Percentiles rank a stretch among this genome's conserved stretches.
phyloP scores from a whole-genome alignment of 2,329 filamentous ascomycete species.

The Pestalotiopsis sp. region DNA sequence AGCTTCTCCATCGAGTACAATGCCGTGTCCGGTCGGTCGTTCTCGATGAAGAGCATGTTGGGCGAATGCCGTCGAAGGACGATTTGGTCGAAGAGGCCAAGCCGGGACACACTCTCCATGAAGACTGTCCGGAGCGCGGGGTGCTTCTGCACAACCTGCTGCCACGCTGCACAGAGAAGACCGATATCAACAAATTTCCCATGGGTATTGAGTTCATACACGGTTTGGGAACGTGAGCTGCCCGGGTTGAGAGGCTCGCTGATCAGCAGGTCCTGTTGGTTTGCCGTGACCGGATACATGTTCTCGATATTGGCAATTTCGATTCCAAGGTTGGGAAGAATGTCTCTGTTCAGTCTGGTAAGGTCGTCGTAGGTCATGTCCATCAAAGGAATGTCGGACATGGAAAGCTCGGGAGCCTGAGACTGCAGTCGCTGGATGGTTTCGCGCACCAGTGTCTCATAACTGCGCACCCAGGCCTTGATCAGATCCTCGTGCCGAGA shows the following conservation, averaged over 20 bases:
- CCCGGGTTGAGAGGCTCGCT: constrained; percentile 45
- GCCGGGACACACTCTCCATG: constrained; percentile 50
- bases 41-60: constrained; percentile 57
- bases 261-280: constrained; percentile 53
- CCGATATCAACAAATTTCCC: constrained; percentile 43
- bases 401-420: constrained; percentile 50
- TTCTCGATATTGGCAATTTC: constrained; percentile 50
- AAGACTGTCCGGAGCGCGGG: constrained; percentile 53
- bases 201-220: constrained; percentile 50
- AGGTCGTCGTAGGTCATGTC: constrained; percentile 51
- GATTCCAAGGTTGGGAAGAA: constrained; percentile 43
- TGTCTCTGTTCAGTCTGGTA: constrained; percentile 44
- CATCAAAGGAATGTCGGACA: constrained; percentile 52
- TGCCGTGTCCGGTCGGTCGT: constrained; percentile 40
- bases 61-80: constrained; percentile 51
- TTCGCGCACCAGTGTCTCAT: constrained; percentile 49
- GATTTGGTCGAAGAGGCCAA: constrained; percentile 53
- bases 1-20: constrained; percentile 43
- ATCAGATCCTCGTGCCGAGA: constrained; percentile 47
- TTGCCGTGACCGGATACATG: constrained; percentile 49
- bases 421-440: constrained; percentile 43
- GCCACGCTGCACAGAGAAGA: constrained; percentile 53
- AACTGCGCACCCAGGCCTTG: constrained; percentile 48
- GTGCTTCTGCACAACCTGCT: constrained; percentile 48
- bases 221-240: constrained; percentile 46